phyloP scores from a whole-genome alignment of 768 basidiomycete species.

The Amanita inopinata region DNA sequence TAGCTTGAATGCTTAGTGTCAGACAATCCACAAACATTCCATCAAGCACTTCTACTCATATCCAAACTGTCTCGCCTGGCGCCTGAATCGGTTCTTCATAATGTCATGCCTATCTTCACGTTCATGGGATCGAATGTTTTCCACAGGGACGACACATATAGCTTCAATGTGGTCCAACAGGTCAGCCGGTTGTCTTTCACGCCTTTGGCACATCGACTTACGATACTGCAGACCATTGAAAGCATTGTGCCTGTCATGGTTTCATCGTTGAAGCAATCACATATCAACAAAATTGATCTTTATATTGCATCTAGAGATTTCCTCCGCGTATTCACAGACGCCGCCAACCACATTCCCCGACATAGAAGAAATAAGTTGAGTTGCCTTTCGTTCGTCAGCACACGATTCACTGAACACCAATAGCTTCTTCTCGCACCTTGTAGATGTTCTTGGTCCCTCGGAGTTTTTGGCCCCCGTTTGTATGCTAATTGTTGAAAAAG shows the following conservation, averaged over 20 bases:
- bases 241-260: slow-evolving; percentile 92
- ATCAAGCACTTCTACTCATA: slow-evolving; percentile 84
- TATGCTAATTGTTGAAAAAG: slow-evolving; percentile 79
- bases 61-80: slow-evolving; percentile 74
- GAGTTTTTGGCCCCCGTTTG: slow-evolving; percentile 77
- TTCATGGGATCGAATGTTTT: slow-evolving; percentile 99
- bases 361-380: slow-evolving; percentile 82
- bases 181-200: slow-evolving; percentile 29
- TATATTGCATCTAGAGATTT: slow-evolving; percentile 71
- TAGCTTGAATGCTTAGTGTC: slow-evolving; percentile 40
- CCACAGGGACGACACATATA: slow-evolving; percentile 93
- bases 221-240: slow-evolving; percentile 64
- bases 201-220: slow-evolving; percentile 1
- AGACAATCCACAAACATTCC: slow-evolving; percentile 88
- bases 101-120: slow-evolving; percentile 97
- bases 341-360: slow-evolving; percentile 82
- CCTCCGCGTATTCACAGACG: slow-evolving; percentile 87
- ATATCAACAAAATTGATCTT: slow-evolving; percentile 46
- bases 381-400: slow-evolving; percentile 7
- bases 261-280: slow-evolving; percentile 55
- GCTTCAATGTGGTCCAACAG: slow-evolving; percentile 91
- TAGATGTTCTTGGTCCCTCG: slow-evolving; percentile 67
- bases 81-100: slow-evolving; percentile 86
- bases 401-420: slow-evolving; percentile 1
- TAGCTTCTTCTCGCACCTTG: slow-evolving; percentile 86